Evolutionary conservation across 1,139 yeast genomes (phyloP).

Genomic region (Magnusiomyces paraingens): DNA sequence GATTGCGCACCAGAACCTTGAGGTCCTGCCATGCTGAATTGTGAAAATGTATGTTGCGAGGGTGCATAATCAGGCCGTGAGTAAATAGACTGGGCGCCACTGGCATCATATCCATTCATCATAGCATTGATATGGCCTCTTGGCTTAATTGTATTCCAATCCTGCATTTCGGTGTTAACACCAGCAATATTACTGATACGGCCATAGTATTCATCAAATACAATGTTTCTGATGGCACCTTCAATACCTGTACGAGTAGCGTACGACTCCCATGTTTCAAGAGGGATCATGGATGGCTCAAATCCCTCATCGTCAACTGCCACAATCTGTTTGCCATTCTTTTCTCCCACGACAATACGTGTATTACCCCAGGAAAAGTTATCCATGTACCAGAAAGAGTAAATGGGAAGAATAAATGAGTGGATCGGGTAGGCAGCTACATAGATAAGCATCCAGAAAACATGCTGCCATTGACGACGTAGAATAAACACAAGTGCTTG

Average conservation of each 20-base stretch:
- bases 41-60: constrained; percentile 2
- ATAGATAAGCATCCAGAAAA: constrained; percentile 37
- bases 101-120: constrained; percentile 4
- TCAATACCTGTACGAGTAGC: constrained; percentile 33
- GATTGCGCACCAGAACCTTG: not conserved
- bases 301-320: constrained; percentile 32
- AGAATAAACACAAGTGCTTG: constrained; percentile 33
- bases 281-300: constrained; percentile 33
- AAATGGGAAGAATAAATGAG: constrained; percentile 33
- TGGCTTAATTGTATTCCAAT: constrained; percentile 11
- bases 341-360: constrained; percentile 37
- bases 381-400: constrained; percentile 38
- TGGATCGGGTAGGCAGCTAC: constrained; percentile 35
- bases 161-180: constrained; percentile 14
- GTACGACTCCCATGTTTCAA: constrained; percentile 34
- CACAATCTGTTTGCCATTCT: constrained; percentile 34
- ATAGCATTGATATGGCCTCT: constrained; percentile 15
- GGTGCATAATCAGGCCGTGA: not conserved
- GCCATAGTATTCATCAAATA: constrained; percentile 15
- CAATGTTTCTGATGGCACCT: constrained; percentile 32
- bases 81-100: not conserved
- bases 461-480: constrained; percentile 36
- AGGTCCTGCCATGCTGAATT: constrained; percentile 2
- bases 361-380: constrained; percentile 40
- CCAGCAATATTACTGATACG: constrained; percentile 13